phyloP scores from a whole-genome alignment of 2,329 filamentous ascomycete species.

The Ophiostoma sp. region DNA sequence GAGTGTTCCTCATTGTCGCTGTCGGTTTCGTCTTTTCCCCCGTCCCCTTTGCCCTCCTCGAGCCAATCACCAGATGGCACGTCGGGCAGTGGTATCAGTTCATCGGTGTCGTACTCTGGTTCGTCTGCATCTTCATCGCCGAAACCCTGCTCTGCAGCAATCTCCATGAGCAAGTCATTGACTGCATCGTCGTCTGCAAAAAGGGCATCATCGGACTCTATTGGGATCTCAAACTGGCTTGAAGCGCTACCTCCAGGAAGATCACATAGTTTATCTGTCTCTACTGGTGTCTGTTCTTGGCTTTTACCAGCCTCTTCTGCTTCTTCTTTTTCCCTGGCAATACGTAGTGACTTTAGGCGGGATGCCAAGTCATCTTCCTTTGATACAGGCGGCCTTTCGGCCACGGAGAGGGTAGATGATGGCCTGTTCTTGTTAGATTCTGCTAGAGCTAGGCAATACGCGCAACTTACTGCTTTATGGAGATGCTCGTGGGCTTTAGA shows the following conservation, averaged over 20 bases:
- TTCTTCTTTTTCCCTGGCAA: constrained; percentile 30
- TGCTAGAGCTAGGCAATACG: background rate
- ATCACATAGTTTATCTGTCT: background rate
- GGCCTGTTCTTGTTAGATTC: background rate
- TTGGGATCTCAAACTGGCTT: too few relatives aligned
- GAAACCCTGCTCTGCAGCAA: constrained; percentile 30
- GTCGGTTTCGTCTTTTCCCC: constrained; percentile 27
- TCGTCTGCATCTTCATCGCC: constrained; percentile 26
- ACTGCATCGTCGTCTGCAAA: constrained; percentile 49
- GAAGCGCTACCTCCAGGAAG: background rate
- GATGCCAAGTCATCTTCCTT: constrained; percentile 49
- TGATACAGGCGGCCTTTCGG: constrained; percentile 33
- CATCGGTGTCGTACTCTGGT: constrained; percentile 32
- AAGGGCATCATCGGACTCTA: constrained; percentile 39
- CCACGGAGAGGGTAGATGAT: background rate
- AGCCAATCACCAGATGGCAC: constrained; percentile 34
- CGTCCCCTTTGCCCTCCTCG: constrained; percentile 28
- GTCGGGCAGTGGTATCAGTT: constrained; percentile 46
- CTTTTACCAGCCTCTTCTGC: background rate
- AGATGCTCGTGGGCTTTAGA: constrained; percentile 40
- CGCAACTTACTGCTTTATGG: constrained; percentile 13
- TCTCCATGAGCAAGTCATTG: constrained; percentile 47
- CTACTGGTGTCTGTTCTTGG: background rate
- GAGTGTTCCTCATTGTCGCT: constrained; percentile 32
- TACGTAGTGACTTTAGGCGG: constrained; percentile 48